A percentile compares a stretch with the other conserved stretches of the same genome.
These are phyloP conservation scores for Plasmodium gonderi DNA, from an alignment of 169 alveolate genomes.

Conservation along the genomic window DNA sequence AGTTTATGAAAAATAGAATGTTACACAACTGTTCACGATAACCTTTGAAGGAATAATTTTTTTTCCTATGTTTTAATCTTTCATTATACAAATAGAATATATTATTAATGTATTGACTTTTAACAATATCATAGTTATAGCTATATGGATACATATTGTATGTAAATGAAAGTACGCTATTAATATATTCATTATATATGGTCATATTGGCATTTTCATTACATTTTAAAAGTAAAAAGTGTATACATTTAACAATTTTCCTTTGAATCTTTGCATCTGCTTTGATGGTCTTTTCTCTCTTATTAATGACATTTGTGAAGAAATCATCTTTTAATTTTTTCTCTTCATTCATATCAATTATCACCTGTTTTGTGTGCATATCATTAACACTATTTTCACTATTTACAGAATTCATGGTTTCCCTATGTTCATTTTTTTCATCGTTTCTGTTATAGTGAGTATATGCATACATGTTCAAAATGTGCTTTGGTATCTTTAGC, in stretches of 20 bases:
- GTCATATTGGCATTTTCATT: conserved; percentile 44
- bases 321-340: conserved; percentile 38
- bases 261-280: conserved; percentile 72
- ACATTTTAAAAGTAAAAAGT: conserved; percentile 45
- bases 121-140: conserved; percentile 56
- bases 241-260: conserved; percentile 48
- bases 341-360: neutral
- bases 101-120: conserved; percentile 64
- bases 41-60: conserved; percentile 39
- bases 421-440: conserved; percentile 5
- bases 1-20: conserved; percentile 49
- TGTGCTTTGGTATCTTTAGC: conserved; percentile 25
- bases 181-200: conserved; percentile 60
- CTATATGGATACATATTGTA: conserved; percentile 70
- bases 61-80: conserved; percentile 63
- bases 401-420: conserved; percentile 4
- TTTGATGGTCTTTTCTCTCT: conserved; percentile 46
- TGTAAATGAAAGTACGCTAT: conserved; percentile 51
- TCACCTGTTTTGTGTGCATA: neutral
- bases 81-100: conserved; percentile 50
- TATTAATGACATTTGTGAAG: conserved; percentile 32
- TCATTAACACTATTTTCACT: conserved; percentile 10
- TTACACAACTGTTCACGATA: conserved; percentile 64
- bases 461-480: conserved; percentile 10
- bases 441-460: conserved; percentile 15